Conservation (phyloP, 352 stramenopile genomes). For the Globisporangium nagaii region DNA sequence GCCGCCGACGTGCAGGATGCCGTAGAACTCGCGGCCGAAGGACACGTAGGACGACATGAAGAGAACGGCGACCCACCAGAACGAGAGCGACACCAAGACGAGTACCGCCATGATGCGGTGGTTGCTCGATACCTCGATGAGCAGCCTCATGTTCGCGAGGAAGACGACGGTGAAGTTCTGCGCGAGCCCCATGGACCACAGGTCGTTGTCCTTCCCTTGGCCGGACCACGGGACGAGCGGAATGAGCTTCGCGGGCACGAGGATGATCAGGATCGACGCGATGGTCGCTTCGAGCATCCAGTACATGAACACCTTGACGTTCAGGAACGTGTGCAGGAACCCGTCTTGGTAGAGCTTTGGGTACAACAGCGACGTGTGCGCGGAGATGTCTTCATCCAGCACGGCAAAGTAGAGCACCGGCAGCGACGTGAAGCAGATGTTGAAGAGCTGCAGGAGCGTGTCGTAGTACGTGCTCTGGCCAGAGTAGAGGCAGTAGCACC, state of each 20-base stretch:
- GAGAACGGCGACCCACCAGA: constrained; percentile 45
- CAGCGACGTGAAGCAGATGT: constrained; percentile 75
- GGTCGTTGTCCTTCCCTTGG: constrained; percentile 52
- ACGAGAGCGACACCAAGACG: constrained; percentile 26
- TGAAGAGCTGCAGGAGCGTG: constrained; percentile 70
- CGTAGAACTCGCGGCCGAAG: constrained; percentile 62
- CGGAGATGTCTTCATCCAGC: constrained; percentile 50
- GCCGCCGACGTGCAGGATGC: constrained; percentile 34
- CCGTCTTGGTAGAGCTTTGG: constrained; percentile 55
- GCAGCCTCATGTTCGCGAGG: constrained; percentile 41
- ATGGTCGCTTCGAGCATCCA: constrained; percentile 61
- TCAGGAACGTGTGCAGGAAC: constrained; percentile 42
- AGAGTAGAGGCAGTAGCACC: constrained; percentile 65
- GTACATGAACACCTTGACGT: constrained; percentile 32
- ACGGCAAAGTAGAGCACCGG: constrained; percentile 63
- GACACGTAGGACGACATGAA: constrained; percentile 41
- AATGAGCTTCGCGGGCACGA: constrained; percentile 36
- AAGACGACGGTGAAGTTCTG: constrained; percentile 65
- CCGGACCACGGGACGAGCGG: constrained; percentile 37
- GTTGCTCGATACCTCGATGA: constrained; percentile 40
- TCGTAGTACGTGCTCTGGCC: constrained; percentile 79
- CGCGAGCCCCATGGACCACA: constrained; percentile 57
- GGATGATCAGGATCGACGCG: constrained; percentile 39
- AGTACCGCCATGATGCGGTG: constrained; percentile 23
- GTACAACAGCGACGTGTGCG: constrained; percentile 31